Base-by-base conservation (phyloP, 768 basidiomycete species). In the Tylopilus sp. region DNA sequence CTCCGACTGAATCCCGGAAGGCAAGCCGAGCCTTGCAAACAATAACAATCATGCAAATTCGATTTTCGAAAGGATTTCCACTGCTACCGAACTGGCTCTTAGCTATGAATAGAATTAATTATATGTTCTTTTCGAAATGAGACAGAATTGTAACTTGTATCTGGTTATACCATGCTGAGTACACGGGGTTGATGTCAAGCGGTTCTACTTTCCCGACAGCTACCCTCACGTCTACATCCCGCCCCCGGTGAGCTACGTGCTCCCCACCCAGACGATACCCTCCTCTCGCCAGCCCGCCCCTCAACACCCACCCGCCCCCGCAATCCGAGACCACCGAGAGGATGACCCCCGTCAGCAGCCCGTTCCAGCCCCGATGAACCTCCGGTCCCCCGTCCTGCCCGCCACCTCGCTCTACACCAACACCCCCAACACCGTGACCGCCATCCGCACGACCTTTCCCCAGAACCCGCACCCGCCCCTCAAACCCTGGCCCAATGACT, bases 401-500 rank as follows among this genome's bases (percentile, higher is more conserved):
- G 28, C 37, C 8, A 62, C 60, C 19, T 61, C 60, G 6, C 51
- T 65, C 34, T 68, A 65, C 50, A 45, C 61, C 33, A 57, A 59
- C 60, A 60, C 63, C 41, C 62, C 53, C 52, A 56, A 38, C 56
- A 58, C 56, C n/a, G n/a, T n/a, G n/a, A n/a, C n/a, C 48, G 54
- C 66, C 60, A 44, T 55, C 45, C 58, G 63, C 3, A 48, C 61
- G 13, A 59, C 73, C 24, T 74, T 77, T 42, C 75, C 82, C 3
- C 78, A 80, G 49, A 80, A 81, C 58, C 77, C 83, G 0, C 83
- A 84, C 57, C 82, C 84, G 3, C 83, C 84, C 3, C 71, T 85
- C 26, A 87, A 86, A 62, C 80, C 84, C 14, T 88, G 86, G 86
- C 86, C 86, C 31, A 86, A 87, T 61, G 86, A 87, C 69, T 86